These are phyloP conservation scores for Aspergillus sp. DNA, from an alignment of 2,329 filamentous ascomycete genomes.

Conservation along the genomic window DNA sequence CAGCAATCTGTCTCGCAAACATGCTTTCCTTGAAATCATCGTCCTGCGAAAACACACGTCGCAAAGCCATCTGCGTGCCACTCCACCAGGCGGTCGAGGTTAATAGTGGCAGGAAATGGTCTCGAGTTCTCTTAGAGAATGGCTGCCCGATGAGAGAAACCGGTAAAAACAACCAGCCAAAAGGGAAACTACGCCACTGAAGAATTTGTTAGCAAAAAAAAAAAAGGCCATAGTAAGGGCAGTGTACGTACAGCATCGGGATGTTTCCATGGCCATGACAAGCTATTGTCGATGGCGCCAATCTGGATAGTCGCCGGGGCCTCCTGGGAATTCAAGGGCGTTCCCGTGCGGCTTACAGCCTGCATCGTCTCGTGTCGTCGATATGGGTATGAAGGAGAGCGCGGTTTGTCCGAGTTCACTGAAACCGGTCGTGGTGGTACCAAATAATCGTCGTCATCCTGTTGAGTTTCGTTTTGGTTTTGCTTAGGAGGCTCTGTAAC, in stretches of 20 bases:
- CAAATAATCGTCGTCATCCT: constrained; percentile 49
- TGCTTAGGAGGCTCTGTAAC: constrained; percentile 77
- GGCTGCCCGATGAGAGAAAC: constrained; percentile 95
- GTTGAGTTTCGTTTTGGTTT: constrained; percentile 47
- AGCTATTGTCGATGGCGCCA: constrained; percentile 94
- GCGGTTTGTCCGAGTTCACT: constrained; percentile 44
- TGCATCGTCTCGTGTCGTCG: constrained; percentile 82
- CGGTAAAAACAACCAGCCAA: constrained; percentile 96
- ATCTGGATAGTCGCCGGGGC: constrained; percentile 66
- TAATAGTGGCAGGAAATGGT: constrained; percentile 92
- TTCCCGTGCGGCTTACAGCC: constrained; percentile 59
- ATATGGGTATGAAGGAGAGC: constrained; percentile 63
- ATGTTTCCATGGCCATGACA: constrained; percentile 99
- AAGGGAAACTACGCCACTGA: constrained; percentile 82
- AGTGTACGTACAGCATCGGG: constrained; percentile 70
- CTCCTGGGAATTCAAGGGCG: constrained; percentile 47
- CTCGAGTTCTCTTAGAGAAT: constrained; percentile 88
- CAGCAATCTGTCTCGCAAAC: constrained; percentile 97
- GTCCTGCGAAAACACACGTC: constrained; percentile 85
- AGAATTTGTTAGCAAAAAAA: constrained; percentile 21
- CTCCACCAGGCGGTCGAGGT: constrained; percentile 97
- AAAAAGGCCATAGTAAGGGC: not conserved
- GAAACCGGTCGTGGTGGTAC: constrained; percentile 63
- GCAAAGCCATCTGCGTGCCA: constrained; percentile 83
- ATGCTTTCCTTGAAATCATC: constrained; percentile 97